These are phyloP conservation scores for Jimgerdemannia flammicorona DNA, from an alignment of 192 early-diverging fungal genomes.

Conservation along the genomic window DNA sequence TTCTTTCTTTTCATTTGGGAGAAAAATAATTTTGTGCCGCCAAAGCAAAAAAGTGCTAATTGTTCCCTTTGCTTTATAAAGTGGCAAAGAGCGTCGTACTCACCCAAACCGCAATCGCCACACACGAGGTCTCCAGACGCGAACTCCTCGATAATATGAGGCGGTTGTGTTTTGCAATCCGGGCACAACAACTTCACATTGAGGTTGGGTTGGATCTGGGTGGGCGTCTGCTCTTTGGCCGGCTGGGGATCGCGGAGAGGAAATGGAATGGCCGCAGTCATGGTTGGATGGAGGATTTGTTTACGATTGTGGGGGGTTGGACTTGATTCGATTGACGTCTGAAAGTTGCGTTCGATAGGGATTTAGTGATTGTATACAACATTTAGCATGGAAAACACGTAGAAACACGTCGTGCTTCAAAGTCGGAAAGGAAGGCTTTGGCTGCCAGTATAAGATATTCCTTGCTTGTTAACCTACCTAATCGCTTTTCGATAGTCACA, in stretches of 20 bases:
- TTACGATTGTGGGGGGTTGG: not conserved
- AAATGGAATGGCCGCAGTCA: conserved; percentile 10
- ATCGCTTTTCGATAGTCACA: too few species aligned
- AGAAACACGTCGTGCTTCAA: too few species aligned
- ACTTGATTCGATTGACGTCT: too few species aligned
- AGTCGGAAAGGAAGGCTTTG: too few species aligned
- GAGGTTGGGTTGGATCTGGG: conserved; percentile 39
- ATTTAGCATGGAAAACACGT: too few species aligned
- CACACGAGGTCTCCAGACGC: conserved; percentile 86
- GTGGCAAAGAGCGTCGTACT: not conserved
- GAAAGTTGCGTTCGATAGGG: too few species aligned
- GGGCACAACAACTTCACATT: conserved; percentile 62
- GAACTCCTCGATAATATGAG: conserved; percentile 92
- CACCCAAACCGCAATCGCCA: conserved; percentile 79
- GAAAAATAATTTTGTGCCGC: not conserved
- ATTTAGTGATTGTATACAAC: too few species aligned
- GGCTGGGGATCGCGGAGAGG: conserved; percentile 14
- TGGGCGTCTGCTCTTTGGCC: conserved; percentile 8
- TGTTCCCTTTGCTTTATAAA: too few species aligned
- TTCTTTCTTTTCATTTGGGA: not conserved
- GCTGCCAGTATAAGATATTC: too few species aligned
- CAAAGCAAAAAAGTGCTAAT: too few species aligned
- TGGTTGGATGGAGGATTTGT: not conserved
- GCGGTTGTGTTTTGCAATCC: conserved; percentile 73
- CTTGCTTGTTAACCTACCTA: too few species aligned